Percentiles rank a stretch among this genome's conserved stretches.
Evolutionary conservation across 495 filamentous ascomycete species (phyloP).

Genomic region (Penicillium dipodomyicola): DNA sequence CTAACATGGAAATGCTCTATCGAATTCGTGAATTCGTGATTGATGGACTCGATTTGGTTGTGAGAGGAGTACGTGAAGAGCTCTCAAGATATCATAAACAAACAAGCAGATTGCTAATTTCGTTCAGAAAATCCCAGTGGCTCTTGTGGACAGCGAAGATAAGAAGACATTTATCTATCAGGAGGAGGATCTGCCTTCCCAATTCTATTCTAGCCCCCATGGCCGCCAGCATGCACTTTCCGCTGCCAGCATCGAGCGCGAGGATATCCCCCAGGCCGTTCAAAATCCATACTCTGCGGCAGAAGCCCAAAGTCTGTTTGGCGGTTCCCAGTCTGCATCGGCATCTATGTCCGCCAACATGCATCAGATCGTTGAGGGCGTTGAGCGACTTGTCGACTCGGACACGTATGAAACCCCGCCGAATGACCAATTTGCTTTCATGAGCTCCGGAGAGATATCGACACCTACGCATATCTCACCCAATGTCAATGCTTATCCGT

Average conservation of each 20-base stretch:
- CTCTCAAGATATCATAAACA: not conserved
- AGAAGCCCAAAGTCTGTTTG: slow-evolving; percentile 41
- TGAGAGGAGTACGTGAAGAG: slow-evolving; percentile 46
- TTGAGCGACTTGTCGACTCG: slow-evolving; percentile 58
- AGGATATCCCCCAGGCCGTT: slow-evolving; percentile 40
- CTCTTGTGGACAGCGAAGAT: slow-evolving; percentile 45
- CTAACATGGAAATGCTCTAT: slow-evolving; percentile 69
- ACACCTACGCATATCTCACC: slow-evolving; percentile 29
- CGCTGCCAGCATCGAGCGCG: slow-evolving; percentile 42
- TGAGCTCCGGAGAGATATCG: slow-evolving; percentile 27
- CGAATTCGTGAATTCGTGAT: slow-evolving; percentile 66
- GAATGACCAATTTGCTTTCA: slow-evolving; percentile 27
- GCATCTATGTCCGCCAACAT: slow-evolving; percentile 50
- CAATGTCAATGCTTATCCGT: slow-evolving; percentile 23
- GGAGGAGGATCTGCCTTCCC: slow-evolving; percentile 53
- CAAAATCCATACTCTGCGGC: slow-evolving; percentile 31
- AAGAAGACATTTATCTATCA: slow-evolving; percentile 56
- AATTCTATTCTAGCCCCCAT: slow-evolving; percentile 46
- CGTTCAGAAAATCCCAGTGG: slow-evolving; percentile 44
- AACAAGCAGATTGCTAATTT: slow-evolving; percentile 5
- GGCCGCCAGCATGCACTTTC: slow-evolving; percentile 39
- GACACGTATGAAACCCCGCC: slow-evolving; percentile 48
- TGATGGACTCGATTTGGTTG: slow-evolving; percentile 59
- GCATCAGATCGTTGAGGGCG: slow-evolving; percentile 61
- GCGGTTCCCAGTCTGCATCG: slow-evolving; percentile 47